Percentiles rank a stretch among this genome's conserved stretches.
phyloP scores from a whole-genome alignment of 352 stramenopile species.

The Globisporangium paroecandrum region DNA sequence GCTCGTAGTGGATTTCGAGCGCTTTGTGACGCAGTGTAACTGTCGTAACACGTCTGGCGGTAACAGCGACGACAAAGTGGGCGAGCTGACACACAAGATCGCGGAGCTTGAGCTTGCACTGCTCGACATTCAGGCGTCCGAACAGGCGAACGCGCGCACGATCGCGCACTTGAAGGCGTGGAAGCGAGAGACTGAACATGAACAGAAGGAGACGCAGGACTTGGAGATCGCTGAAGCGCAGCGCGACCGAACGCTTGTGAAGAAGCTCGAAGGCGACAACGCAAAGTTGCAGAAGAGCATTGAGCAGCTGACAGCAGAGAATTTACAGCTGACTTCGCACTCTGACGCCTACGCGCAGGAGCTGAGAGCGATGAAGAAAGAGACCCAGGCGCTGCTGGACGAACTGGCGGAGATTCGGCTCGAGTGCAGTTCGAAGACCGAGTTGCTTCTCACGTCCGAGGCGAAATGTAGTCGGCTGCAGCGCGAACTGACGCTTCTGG shows the following conservation, averaged over 20 bases:
- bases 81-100: conserved; percentile 28
- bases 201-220: conserved; percentile 43
- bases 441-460: conserved; percentile 58
- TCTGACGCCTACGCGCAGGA: conserved; percentile 14
- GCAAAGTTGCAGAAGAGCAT: conserved; percentile 24
- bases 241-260: conserved; percentile 37
- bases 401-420: conserved; percentile 32
- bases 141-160: conserved; percentile 35
- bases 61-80: conserved; percentile 29
- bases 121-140: conserved; percentile 28
- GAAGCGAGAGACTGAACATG: conserved; percentile 35
- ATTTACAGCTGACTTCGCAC: conserved; percentile 9
- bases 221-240: conserved; percentile 32
- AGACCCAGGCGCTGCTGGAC: conserved; percentile 41
- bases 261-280: conserved; percentile 45
- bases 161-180: conserved; percentile 45
- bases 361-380: conserved; percentile 27
- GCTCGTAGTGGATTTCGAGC: conserved; percentile 52
- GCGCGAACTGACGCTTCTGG: conserved; percentile 68
- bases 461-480: conserved; percentile 67
- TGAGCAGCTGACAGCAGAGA: conserved; percentile 29
- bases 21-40: conserved; percentile 38
- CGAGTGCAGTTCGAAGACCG: conserved; percentile 48
- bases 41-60: conserved; percentile 22
- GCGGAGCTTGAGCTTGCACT: conserved; percentile 33